Conservation (phyloP, 1,284 basidiomycete species). For the Malassezia cuniculi region DNA sequence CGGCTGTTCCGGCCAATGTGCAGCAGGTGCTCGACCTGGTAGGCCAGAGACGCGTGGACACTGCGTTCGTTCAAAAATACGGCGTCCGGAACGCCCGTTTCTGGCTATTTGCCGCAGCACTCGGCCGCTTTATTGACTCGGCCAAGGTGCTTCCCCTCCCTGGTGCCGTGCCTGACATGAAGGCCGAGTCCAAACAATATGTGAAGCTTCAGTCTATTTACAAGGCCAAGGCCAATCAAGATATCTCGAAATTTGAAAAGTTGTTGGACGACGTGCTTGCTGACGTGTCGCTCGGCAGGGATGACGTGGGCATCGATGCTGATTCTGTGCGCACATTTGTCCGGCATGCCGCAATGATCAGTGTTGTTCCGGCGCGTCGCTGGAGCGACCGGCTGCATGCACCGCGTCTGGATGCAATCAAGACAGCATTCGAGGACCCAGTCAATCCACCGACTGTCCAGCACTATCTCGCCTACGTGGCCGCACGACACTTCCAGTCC, state of each 20-base stretch:
- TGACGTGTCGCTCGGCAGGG: conserved; percentile 13
- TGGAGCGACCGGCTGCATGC: conserved; percentile 33
- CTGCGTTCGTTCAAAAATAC: neutral
- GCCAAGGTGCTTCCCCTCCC: conserved; percentile 50
- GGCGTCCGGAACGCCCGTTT: conserved; percentile 48
- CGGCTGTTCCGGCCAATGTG: conserved; percentile 24
- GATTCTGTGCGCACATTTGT: conserved; percentile 66
- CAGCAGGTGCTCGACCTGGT: conserved; percentile 50
- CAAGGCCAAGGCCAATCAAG: conserved; percentile 58
- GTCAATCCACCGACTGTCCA: conserved; percentile 36
- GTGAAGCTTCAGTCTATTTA: conserved; percentile 67
- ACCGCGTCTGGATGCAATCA: conserved; percentile 35
- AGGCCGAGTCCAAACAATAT: conserved; percentile 72
- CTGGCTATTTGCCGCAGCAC: conserved; percentile 70
- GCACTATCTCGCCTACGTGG: conserved; percentile 46
- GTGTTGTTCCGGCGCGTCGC: conserved; percentile 62
- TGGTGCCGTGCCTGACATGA: conserved; percentile 82
- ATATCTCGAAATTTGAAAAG: conserved; percentile 52
- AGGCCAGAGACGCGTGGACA: conserved; percentile 53
- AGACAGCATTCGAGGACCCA: conserved; percentile 27
- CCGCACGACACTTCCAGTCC: conserved; percentile 47
- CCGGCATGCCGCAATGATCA: conserved; percentile 73
- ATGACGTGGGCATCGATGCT: conserved; percentile 43
- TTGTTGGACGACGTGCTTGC: conserved; percentile 34
- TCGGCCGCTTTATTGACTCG: conserved; percentile 51